phyloP scores from a whole-genome alignment of 495 filamentous ascomycete genomes.

The Pyronema omphalodes region DNA sequence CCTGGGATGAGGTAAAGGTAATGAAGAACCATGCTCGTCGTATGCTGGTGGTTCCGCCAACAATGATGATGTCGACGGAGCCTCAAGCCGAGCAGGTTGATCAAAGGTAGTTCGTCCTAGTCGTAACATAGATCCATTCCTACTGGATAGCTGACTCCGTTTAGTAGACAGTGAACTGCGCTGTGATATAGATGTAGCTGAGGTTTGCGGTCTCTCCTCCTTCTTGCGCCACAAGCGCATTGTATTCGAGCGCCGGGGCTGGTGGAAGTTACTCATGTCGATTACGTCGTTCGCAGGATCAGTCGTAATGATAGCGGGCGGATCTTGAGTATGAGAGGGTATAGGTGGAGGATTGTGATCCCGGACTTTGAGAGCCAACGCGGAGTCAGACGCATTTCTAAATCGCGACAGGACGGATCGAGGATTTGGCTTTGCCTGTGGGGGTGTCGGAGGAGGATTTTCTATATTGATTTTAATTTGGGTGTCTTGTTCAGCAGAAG shows the following conservation, averaged over 20 bases:
- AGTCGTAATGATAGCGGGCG: conserved; percentile 83
- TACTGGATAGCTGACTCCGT: conserved; percentile 2
- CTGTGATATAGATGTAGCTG: conserved; percentile 9
- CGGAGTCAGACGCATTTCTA: conserved; percentile 84
- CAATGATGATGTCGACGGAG: conserved; percentile 3
- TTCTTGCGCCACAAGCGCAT: conserved; percentile 21
- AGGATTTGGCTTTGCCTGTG: conserved; percentile 5
- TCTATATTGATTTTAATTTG: background rate
- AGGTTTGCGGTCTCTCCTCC: conserved; percentile 5
- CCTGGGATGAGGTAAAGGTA: conserved; percentile 50
- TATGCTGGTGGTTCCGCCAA: conserved; percentile 17
- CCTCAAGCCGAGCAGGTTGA: conserved; percentile 34
- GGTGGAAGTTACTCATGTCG: conserved; percentile 1
- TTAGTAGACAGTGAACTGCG: conserved; percentile 28
- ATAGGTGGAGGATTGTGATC: conserved; percentile 31
- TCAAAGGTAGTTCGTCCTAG: conserved; percentile 43
- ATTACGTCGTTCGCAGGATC: conserved; percentile 55
- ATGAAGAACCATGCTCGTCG: conserved; percentile 45
- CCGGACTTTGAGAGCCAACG: conserved; percentile 61
- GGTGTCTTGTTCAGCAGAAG: background rate
- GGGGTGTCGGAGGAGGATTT: no score
- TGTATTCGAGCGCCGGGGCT: conserved; percentile 12
- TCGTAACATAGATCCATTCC: conserved; percentile 28
- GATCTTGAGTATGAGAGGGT: conserved; percentile 13
- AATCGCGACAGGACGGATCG: conserved; percentile 84